Percentiles rank a stretch among this genome's conserved stretches.
Evolutionary conservation across 441 rosid species (phyloP).

Genomic region (Metrosideros polymorpha): DNA sequence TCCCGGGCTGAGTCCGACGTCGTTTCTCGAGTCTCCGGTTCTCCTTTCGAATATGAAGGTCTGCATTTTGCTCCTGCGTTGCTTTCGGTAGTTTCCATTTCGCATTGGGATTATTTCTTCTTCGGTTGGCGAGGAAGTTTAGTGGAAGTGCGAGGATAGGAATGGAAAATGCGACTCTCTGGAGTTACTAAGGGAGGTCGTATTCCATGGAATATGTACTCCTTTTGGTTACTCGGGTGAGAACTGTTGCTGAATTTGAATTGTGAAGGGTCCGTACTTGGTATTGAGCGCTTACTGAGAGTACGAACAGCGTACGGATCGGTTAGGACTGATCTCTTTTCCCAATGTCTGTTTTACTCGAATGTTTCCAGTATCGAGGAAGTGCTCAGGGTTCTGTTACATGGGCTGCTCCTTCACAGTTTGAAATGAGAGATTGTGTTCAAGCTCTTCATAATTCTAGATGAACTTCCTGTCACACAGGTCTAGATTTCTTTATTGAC

Average conservation of each 20-base stretch:
- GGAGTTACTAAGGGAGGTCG: neutral
- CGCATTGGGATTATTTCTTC: neutral
- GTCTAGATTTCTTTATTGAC: neutral
- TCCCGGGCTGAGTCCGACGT: slow-evolving; percentile 85
- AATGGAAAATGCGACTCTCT: neutral
- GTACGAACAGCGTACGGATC: neutral
- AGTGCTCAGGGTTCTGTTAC: neutral
- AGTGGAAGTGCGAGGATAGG: neutral
- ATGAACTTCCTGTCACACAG: neutral
- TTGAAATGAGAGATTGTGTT: neutral
- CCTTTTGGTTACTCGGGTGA: neutral
- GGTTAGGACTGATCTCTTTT: neutral
- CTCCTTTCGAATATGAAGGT: slow-evolving; percentile 90
- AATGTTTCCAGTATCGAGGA: neutral
- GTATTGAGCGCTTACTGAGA: neutral
- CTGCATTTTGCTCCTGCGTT: neutral
- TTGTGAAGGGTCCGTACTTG: neutral
- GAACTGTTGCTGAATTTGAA: neutral
- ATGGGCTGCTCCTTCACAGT: neutral
- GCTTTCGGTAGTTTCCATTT: too few species aligned
- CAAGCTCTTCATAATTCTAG: neutral
- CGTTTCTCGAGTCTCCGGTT: slow-evolving; percentile 90
- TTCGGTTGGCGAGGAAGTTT: neutral
- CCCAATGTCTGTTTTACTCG: neutral
- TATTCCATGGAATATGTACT: neutral